A percentile compares a stretch with the other conserved stretches of the same genome.
Evolutionary conservation across 441 rosid genomes (phyloP).

Genomic region (Populus tomentosa): DNA sequence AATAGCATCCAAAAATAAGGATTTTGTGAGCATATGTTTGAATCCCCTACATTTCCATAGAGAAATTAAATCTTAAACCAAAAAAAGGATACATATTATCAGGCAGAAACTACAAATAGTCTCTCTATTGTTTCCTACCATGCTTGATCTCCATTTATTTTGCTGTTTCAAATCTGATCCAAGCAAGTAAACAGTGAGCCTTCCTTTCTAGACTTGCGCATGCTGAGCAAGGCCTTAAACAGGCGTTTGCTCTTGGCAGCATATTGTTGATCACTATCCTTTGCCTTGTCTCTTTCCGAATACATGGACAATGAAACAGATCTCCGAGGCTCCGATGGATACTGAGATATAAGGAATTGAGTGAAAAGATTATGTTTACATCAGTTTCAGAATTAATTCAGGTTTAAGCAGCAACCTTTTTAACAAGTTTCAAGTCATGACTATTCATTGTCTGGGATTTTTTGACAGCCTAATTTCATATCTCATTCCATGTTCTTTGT

Average conservation of each 20-base stretch:
- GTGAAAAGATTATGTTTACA: not conserved
- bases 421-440: not conserved
- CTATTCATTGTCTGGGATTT: not conserved
- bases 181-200: slow-evolving; percentile 28
- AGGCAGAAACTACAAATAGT: not conserved
- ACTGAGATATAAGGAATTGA: slow-evolving; percentile 19
- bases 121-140: not conserved
- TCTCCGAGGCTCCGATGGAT: slow-evolving; percentile 50
- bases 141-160: not conserved
- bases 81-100: not conserved
- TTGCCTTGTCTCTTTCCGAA: slow-evolving; percentile 32
- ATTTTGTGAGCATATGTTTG: not conserved
- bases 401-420: not conserved
- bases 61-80: not conserved
- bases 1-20: not conserved
- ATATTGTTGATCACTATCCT: slow-evolving; percentile 35
- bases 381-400: not conserved
- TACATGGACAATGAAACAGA: slow-evolving; percentile 38
- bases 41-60: not conserved
- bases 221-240: slow-evolving; percentile 69
- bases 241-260: slow-evolving; percentile 51
- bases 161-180: slow-evolving; percentile 24
- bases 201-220: slow-evolving; percentile 54
- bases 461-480: not conserved
- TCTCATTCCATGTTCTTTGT: not conserved